Percentiles rank a stretch among this genome's conserved stretches.
Conservation (phyloP, 345 rosid species). For the Eucalyptus lansdowneana region DNA sequence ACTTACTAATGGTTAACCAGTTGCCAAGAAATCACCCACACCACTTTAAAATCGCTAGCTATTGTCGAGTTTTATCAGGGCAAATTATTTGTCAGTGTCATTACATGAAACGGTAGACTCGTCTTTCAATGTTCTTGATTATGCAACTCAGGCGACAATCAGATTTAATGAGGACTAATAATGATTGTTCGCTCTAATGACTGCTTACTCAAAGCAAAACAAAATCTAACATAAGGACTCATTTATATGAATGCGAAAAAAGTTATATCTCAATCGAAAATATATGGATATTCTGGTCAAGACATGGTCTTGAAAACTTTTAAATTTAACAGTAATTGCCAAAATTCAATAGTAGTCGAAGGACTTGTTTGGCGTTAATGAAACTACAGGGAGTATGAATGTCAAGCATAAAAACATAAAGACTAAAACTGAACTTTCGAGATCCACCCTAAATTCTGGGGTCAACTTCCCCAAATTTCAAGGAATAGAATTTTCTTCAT, state of each 20-base stretch:
- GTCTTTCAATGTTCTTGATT: too few relatives aligned
- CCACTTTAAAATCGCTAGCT: rapidly evolving
- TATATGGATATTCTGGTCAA: background rate
- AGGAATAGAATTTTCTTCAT: background rate
- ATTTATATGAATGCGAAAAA: background rate
- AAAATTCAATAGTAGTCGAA: background rate
- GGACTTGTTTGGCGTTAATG: background rate
- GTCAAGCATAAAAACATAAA: background rate
- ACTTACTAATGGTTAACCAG: too few relatives aligned
- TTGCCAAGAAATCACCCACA: too few relatives aligned
- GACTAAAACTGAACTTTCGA: background rate
- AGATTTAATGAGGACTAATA: too few relatives aligned
- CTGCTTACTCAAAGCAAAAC: background rate
- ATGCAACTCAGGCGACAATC: too few relatives aligned
- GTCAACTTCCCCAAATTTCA: background rate
- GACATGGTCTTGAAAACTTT: background rate
- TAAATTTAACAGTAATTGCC: background rate
- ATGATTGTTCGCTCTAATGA: too few relatives aligned
- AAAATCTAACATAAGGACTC: background rate
- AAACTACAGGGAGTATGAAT: background rate
- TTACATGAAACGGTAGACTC: too few relatives aligned
- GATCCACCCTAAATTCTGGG: too few relatives aligned
- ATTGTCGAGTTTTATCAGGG: too few relatives aligned
- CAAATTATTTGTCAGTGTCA: too few relatives aligned
- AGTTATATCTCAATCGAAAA: background rate